Conservation (phyloP, 805 yeast species). For the Osmozyma mogii region DNA sequence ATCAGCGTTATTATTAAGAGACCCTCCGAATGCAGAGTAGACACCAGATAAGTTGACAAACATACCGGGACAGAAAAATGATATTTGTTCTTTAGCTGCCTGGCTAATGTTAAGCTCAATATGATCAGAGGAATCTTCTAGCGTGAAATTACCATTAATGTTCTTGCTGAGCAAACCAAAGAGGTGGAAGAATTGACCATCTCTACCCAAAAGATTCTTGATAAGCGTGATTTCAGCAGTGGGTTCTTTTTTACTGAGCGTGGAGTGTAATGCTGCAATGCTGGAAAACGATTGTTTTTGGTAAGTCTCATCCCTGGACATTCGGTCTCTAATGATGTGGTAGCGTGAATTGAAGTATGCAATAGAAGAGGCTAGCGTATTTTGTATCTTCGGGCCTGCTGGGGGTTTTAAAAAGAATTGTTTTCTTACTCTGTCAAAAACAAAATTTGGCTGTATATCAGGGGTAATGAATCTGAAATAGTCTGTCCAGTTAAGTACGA, state of each 20-base stretch:
- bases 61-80: conserved; percentile 69
- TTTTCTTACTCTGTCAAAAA: conserved; percentile 53
- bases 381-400: conserved; percentile 9
- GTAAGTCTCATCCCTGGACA: conserved; percentile 69
- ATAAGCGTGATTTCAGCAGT: conserved; percentile 50
- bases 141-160: conserved; percentile 57
- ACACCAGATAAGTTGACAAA: conserved; percentile 80
- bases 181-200: conserved; percentile 64
- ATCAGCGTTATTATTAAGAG: conserved; percentile 20
- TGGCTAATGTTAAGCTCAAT: conserved; percentile 62
- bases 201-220: conserved; percentile 80
- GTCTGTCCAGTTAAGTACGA: conserved; percentile 56
- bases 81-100: conserved; percentile 52
- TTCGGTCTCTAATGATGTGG: conserved; percentile 57
- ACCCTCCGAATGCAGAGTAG: conserved; percentile 56
- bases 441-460: conserved; percentile 53
- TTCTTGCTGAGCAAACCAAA: conserved; percentile 68
- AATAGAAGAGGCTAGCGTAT: conserved; percentile 20
- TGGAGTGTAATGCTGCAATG: conserved; percentile 34
- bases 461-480: conserved; percentile 63
- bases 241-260: conserved; percentile 5
- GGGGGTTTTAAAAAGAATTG: conserved; percentile 36
- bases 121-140: conserved; percentile 76
- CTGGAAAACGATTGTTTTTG: conserved; percentile 43
- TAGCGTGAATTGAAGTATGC: conserved; percentile 48